Conservation (phyloP, 2,329 filamentous ascomycete species). For the Cladosporium sp. region DNA sequence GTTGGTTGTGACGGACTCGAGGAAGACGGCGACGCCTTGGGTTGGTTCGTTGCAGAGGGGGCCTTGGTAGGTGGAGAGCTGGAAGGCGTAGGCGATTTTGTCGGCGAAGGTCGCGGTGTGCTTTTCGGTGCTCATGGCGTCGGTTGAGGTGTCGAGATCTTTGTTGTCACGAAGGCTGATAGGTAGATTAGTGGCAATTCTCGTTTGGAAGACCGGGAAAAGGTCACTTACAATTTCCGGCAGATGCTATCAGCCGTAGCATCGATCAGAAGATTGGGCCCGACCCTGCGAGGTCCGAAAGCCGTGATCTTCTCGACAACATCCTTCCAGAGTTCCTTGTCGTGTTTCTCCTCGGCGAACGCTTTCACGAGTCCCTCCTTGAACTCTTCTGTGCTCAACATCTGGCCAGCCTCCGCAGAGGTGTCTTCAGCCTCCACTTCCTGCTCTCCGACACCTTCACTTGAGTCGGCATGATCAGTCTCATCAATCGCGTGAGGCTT, state of each 20-base stretch:
- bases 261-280: constrained; percentile 86
- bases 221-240: constrained; percentile 58
- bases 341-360: constrained; percentile 66
- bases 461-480: constrained; percentile 27
- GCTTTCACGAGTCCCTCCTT: constrained; percentile 61
- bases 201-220: too few species aligned
- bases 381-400: constrained; percentile 69
- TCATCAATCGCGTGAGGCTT: constrained; percentile 35
- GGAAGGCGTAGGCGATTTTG: constrained; percentile 89
- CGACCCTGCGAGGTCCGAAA: constrained; percentile 78
- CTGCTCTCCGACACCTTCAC: constrained; percentile 31
- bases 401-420: constrained; percentile 50
- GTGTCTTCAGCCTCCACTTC: constrained; percentile 43
- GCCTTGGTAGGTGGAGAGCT: constrained; percentile 81
- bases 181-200: background rate
- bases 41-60: constrained; percentile 89
- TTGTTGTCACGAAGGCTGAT: constrained; percentile 25
- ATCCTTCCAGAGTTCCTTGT: constrained; percentile 70
- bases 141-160: constrained; percentile 12
- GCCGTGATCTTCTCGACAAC: constrained; percentile 75
- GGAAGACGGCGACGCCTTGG: constrained; percentile 83
- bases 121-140: constrained; percentile 13
- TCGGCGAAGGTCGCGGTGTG: constrained; percentile 14
- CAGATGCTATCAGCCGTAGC: constrained; percentile 66
- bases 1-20: constrained; percentile 69